A percentile compares a stretch with the other conserved stretches of the same genome.
Conservation (phyloP, 495 filamentous ascomycete species). For the Barbatosphaeria neglecta region DNA sequence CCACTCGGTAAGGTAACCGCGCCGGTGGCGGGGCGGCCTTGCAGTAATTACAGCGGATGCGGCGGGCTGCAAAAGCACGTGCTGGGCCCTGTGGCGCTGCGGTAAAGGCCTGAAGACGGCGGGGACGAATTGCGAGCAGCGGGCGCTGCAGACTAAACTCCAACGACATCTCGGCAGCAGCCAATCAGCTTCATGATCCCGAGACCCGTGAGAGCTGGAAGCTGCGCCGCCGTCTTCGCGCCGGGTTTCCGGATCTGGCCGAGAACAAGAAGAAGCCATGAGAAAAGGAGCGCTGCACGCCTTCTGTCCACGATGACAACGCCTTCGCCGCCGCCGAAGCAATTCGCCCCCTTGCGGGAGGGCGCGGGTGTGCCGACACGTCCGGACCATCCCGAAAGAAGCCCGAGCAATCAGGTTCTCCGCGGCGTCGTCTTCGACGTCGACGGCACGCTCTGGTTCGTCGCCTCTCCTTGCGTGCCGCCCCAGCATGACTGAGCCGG, state of each 20-base stretch:
- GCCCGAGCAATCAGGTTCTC: too few species aligned
- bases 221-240: too few species aligned
- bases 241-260: neutral
- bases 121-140: too few species aligned
- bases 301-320: slow-evolving; percentile 22
- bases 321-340: slow-evolving; percentile 12
- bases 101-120: neutral
- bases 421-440: slow-evolving; percentile 89
- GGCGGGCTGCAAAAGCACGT: neutral
- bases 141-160: too few species aligned
- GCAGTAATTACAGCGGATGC: neutral
- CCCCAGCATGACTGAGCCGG: slow-evolving; percentile 11
- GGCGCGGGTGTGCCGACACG: too few species aligned
- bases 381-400: too few species aligned
- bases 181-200: neutral
- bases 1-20: too few species aligned
- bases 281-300: too few species aligned
- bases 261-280: neutral
- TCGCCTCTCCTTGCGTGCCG: slow-evolving; percentile 43
- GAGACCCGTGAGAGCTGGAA: neutral
- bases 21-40: neutral
- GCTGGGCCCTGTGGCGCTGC: neutral
- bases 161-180: neutral
- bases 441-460: slow-evolving; percentile 85
- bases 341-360: slow-evolving; percentile 38